phyloP scores from a whole-genome alignment of 768 basidiomycete species.

The Glaciozyma martinii region DNA sequence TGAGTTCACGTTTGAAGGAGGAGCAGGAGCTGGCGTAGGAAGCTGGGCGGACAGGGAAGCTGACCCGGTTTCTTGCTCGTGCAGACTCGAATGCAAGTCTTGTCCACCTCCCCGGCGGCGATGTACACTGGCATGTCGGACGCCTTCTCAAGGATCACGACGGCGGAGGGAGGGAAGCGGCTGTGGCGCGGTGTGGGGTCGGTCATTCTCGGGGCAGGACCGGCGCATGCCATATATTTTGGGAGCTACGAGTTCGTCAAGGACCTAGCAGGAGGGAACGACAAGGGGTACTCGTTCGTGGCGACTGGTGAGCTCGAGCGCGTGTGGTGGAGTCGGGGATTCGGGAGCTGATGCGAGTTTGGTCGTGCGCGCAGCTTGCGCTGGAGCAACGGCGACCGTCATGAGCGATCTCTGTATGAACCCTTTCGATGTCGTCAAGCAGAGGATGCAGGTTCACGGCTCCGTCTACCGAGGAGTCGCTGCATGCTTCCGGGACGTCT shows the following conservation, averaged over 20 bases:
- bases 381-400: slow-evolving; percentile 88
- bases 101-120: slow-evolving; percentile 71
- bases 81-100: slow-evolving; percentile 99
- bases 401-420: slow-evolving; percentile 98
- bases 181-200: slow-evolving; percentile 95
- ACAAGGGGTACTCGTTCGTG: slow-evolving; percentile 64
- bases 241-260: slow-evolving; percentile 91
- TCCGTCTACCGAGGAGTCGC: slow-evolving; percentile 81
- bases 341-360: neutral
- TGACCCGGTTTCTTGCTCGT: neutral
- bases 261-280: slow-evolving; percentile 80
- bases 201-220: slow-evolving; percentile 91
- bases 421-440: slow-evolving; percentile 99
- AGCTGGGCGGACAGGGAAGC: neutral
- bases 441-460: slow-evolving; percentile 95
- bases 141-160: slow-evolving; percentile 81
- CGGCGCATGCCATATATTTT: slow-evolving; percentile 96
- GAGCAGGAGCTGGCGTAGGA: neutral
- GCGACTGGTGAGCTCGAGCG: slow-evolving; percentile 62
- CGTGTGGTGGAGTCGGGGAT: no score
- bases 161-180: slow-evolving; percentile 81
- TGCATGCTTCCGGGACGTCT: slow-evolving; percentile 76
- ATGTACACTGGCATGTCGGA: slow-evolving; percentile 84
- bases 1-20: slow-evolving; percentile 42
- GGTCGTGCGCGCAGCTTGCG: slow-evolving; percentile 54